These are phyloP conservation scores for Dactylellina haptotyla DNA, from an alignment of 2,329 filamentous ascomycete genomes.

Conservation along the genomic window DNA sequence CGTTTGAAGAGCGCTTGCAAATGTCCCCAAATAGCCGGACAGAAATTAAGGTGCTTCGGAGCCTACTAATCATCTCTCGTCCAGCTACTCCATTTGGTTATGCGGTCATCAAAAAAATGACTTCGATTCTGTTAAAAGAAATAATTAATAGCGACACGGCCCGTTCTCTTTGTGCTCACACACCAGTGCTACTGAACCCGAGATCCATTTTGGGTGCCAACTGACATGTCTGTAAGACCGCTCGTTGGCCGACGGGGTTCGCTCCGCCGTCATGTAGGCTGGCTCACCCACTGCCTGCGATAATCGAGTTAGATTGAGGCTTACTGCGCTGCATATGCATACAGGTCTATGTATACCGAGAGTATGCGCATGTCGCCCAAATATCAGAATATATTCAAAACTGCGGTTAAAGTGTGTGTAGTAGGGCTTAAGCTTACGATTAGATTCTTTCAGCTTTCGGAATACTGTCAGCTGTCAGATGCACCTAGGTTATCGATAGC, in stretches of 20 bases:
- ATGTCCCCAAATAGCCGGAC: slow-evolving; percentile 38
- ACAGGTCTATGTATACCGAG: not conserved
- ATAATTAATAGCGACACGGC: slow-evolving; percentile 30
- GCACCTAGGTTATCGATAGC: slow-evolving; percentile 38
- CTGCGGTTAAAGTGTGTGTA: slow-evolving; percentile 31
- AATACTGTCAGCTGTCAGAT: slow-evolving; percentile 37
- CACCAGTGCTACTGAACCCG: too few species aligned
- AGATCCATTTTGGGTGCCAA: not conserved
- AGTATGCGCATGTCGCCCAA: not conserved
- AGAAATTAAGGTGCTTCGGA: slow-evolving; percentile 34
- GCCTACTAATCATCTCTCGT: slow-evolving; percentile 48
- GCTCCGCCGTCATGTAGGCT: too few species aligned
- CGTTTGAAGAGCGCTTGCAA: slow-evolving; percentile 38
- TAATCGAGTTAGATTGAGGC: slow-evolving; percentile 1
- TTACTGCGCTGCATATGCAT: not conserved
- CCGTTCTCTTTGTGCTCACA: too few species aligned
- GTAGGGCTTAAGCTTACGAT: slow-evolving; percentile 12
- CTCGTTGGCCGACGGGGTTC: not conserved
- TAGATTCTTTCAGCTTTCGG: slow-evolving; percentile 5
- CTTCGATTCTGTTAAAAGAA: slow-evolving; percentile 3
- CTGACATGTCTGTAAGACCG: not conserved
- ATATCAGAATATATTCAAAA: slow-evolving; percentile 31
- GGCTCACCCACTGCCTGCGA: not conserved
- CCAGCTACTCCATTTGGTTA: slow-evolving; percentile 36
- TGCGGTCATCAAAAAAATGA: slow-evolving; percentile 25